These are phyloP conservation scores for Arxiozyma slooffiae DNA, from an alignment of 1,139 yeast genomes.

Conservation along the genomic window DNA sequence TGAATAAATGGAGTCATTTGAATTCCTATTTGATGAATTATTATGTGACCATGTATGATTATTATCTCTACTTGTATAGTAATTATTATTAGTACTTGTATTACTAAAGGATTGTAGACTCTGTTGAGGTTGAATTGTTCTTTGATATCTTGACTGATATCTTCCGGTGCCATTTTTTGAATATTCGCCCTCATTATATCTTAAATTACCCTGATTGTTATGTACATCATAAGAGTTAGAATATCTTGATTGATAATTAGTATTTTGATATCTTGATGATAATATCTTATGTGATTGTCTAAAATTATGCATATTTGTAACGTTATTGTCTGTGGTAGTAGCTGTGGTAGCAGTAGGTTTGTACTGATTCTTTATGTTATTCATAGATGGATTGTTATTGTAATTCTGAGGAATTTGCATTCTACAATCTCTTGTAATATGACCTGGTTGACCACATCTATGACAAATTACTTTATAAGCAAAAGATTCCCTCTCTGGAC, in stretches of 20 bases:
- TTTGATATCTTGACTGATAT: conserved; percentile 5
- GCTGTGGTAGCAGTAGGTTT: conserved; percentile 9
- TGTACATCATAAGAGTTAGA: not conserved
- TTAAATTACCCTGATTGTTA: not conserved
- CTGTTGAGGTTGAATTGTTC: not conserved
- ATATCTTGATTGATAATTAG: not conserved
- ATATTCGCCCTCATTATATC: not conserved
- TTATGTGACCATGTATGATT: not conserved
- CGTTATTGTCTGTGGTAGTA: conserved; percentile 4
- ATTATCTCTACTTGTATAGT: conserved; percentile 17
- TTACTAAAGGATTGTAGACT: not conserved
- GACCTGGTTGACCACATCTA: conserved; percentile 75
- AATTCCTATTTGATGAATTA: not conserved
- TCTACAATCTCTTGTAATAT: conserved; percentile 80
- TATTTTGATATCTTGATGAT: not conserved
- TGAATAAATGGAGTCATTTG: not conserved
- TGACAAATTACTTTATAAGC: conserved; percentile 59
- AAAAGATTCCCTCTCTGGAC: conserved; percentile 47
- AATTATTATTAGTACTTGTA: conserved; percentile 10
- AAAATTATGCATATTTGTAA: not conserved
- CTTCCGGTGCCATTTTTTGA: not conserved
- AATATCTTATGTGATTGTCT: not conserved
- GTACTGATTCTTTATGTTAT: not conserved
- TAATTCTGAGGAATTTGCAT: not conserved
- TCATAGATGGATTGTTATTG: conserved; percentile 18